These are phyloP conservation scores for Tuber brumale DNA, from an alignment of 495 filamentous ascomycete genomes.

Conservation along the genomic window DNA sequence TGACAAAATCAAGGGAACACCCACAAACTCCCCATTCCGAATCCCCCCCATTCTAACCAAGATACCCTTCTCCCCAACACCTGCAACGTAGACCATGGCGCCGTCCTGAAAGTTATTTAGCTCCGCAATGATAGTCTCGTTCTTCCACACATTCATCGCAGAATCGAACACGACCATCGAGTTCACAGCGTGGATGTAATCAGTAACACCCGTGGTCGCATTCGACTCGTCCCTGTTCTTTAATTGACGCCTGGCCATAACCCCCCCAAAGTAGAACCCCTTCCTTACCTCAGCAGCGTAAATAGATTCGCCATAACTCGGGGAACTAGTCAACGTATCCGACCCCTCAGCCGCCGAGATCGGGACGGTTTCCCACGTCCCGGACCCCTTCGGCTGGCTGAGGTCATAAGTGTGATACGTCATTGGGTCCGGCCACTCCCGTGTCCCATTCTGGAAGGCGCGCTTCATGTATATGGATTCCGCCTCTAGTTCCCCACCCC, in stretches of 20 bases:
- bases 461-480: background rate
- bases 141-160: background rate
- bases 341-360: background rate
- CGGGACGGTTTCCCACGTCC: background rate
- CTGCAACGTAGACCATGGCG: constrained; percentile 41
- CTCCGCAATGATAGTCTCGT: background rate
- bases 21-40: background rate
- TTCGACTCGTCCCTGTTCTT: background rate
- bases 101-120: background rate
- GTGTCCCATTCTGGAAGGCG: background rate
- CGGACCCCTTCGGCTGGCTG: background rate
- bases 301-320: background rate
- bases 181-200: background rate
- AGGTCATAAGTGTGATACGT: constrained; percentile 1
- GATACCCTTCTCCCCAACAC: constrained; percentile 42
- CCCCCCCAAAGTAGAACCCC: background rate
- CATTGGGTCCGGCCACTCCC: background rate
- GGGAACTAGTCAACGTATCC: background rate
- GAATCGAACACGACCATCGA: background rate
- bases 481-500: background rate
- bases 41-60: constrained; percentile 45
- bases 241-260: background rate
- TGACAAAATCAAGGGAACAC: background rate
- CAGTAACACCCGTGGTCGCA: background rate
- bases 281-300: background rate